Percentiles rank a stretch among this genome's conserved stretches.
Conservation (phyloP, 805 yeast species). For the Schwanniomyces occidentalis region DNA sequence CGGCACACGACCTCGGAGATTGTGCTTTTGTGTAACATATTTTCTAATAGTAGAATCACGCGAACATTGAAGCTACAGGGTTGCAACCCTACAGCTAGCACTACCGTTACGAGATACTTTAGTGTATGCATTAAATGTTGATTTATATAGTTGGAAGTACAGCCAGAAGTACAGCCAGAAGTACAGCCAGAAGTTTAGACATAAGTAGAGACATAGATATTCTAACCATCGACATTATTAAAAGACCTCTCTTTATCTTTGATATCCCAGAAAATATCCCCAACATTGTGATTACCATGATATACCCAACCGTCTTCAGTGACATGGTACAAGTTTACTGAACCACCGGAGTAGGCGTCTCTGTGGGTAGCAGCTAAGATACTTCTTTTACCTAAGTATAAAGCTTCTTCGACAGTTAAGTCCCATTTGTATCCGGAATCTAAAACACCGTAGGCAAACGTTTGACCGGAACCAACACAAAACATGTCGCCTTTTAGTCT, state of each 20-base stretch:
- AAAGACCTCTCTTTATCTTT: constrained; percentile 88
- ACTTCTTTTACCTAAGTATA: constrained; percentile 90
- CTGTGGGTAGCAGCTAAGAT: constrained; percentile 97
- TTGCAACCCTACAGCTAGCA: no score
- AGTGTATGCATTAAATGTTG: no score
- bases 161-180: no score
- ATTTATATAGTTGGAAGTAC: no score
- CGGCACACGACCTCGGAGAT: constrained; percentile 1
- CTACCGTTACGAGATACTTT: no score
- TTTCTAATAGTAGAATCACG: no score
- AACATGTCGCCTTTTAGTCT: constrained; percentile 91
- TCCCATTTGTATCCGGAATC: constrained; percentile 95
- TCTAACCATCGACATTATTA: constrained; percentile 65
- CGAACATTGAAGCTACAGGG: no score
- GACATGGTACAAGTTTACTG: constrained; percentile 89
- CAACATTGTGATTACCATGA: constrained; percentile 95
- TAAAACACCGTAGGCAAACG: constrained; percentile 97
- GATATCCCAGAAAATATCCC: constrained; percentile 86
- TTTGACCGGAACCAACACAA: constrained; percentile 99
- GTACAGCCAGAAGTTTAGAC: no score
- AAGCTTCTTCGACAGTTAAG: constrained; percentile 86
- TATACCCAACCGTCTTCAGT: constrained; percentile 92
- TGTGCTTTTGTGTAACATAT: background rate
- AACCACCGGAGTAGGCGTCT: constrained; percentile 98
- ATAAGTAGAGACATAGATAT: no score